These are phyloP conservation scores for Solanum hybrid DNA, from an alignment of 305 asterid species.

Conservation along the genomic window DNA sequence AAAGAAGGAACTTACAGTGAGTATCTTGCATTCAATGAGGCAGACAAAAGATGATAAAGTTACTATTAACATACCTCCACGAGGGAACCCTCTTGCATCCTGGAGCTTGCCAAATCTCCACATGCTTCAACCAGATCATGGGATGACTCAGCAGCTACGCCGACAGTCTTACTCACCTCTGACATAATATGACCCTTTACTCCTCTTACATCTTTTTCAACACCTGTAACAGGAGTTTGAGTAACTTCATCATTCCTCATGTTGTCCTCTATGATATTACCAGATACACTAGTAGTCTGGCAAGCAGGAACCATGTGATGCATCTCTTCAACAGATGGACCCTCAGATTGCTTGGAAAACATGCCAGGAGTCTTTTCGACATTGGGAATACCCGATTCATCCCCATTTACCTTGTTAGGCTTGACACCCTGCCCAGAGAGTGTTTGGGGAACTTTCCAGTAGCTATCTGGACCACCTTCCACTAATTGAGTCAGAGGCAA, in stretches of 20 bases:
- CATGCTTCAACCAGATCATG: slow-evolving; percentile 9
- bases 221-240: slow-evolving; percentile 24
- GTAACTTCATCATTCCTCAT: slow-evolving; percentile 24
- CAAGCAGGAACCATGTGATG: slow-evolving; percentile 10
- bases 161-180: slow-evolving; percentile 25
- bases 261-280: slow-evolving; percentile 25
- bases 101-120: slow-evolving; percentile 18
- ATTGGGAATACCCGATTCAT: slow-evolving; percentile 15
- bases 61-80: slow-evolving; percentile 65
- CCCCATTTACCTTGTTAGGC: slow-evolving; percentile 21
- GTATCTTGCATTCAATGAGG: neutral
- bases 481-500: slow-evolving; percentile 57
- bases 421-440: slow-evolving; percentile 24
- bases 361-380: slow-evolving; percentile 27
- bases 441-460: slow-evolving; percentile 46
- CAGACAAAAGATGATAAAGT: neutral
- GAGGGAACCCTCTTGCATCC: slow-evolving; percentile 54
- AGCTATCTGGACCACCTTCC: slow-evolving; percentile 71
- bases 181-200: slow-evolving; percentile 30
- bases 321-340: slow-evolving; percentile 34
- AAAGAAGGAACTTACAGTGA: neutral
- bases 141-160: slow-evolving; percentile 30
- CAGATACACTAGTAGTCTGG: slow-evolving; percentile 30
- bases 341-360: slow-evolving; percentile 24
- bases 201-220: slow-evolving; percentile 32